phyloP scores from a whole-genome alignment of 2,329 filamentous ascomycete genomes.

The Endocalyx cinctus region DNA sequence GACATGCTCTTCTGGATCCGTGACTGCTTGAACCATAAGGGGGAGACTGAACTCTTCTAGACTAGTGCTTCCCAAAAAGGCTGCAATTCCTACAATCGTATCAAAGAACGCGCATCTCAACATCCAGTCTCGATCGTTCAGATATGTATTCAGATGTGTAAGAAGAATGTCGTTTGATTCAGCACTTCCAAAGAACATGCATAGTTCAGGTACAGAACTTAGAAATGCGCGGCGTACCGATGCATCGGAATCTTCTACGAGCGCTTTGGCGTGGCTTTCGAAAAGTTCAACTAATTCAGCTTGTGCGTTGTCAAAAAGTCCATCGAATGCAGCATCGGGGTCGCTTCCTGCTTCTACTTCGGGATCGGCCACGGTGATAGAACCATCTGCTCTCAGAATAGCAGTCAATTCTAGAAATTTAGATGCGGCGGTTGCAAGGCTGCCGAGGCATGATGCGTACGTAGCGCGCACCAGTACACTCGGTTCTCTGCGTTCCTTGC shows the following conservation, averaged over 20 bases:
- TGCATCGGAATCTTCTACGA: conserved; percentile 82
- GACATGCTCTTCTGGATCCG: conserved; percentile 90
- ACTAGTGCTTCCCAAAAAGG: conserved; percentile 82
- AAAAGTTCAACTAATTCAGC: conserved; percentile 78
- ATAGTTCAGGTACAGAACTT: conserved; percentile 84
- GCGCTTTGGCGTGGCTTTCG: conserved; percentile 80
- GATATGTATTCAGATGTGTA: conserved; percentile 92
- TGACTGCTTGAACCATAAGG: conserved; percentile 90
- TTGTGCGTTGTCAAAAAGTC: conserved; percentile 82
- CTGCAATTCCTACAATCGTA: conserved; percentile 85
- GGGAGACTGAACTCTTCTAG: conserved; percentile 94
- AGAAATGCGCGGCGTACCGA: conserved; percentile 88
- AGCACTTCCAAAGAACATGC: conserved; percentile 90
- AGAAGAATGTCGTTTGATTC: conserved; percentile 94
- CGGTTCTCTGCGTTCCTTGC: conserved; percentile 41
- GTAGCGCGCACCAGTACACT: conserved; percentile 76
- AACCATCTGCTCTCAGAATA: conserved; percentile 77
- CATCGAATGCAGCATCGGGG: conserved; percentile 69
- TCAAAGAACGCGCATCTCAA: conserved; percentile 96
- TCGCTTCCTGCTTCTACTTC: conserved; percentile 70
- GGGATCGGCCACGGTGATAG: conserved; percentile 70
- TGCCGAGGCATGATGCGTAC: conserved; percentile 89
- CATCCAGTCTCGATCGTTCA: conserved; percentile 96
- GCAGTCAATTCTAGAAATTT: conserved; percentile 88
- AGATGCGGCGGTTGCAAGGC: conserved; percentile 77